Evolutionary conservation across 2,329 filamentous ascomycete genomes (phyloP).

Genomic region (Bipolaris bicolor): DNA sequence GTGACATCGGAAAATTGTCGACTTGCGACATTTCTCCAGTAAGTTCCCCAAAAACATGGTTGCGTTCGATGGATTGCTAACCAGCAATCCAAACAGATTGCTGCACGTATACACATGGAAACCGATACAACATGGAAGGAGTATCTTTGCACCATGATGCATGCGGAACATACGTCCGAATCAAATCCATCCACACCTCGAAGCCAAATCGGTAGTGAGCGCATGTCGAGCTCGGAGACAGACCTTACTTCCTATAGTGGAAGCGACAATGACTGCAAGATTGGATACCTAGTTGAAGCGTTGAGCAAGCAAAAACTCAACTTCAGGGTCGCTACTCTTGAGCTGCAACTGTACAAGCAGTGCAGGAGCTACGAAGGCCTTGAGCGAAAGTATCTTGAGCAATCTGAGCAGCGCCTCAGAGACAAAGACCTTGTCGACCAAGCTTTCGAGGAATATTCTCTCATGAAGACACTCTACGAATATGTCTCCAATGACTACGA

Average conservation of each 20-base stretch:
- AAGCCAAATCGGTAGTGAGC: not conserved
- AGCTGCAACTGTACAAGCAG: not conserved
- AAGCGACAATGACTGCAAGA: not conserved
- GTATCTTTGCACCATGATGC: not conserved
- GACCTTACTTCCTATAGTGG: not conserved
- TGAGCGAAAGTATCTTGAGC: not conserved
- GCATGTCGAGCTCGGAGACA: not conserved
- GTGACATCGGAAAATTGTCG: too few relatives aligned
- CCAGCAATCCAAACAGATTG: not conserved
- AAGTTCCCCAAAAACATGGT: not conserved
- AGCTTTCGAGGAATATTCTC: not conserved
- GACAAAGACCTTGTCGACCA: slow-evolving; percentile 3
- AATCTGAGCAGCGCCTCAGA: not conserved
- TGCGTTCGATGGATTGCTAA: not conserved
- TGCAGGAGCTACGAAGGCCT: not conserved
- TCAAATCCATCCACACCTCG: not conserved
- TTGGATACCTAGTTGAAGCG: not conserved
- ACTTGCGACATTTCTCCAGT: not conserved
- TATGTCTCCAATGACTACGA: not conserved
- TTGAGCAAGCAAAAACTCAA: not conserved
- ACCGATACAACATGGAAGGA: not conserved
- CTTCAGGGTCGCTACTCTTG: not conserved
- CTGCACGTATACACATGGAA: not conserved
- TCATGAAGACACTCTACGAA: not conserved
- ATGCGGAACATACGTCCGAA: not conserved